Conservation (phyloP, 495 filamentous ascomycete species). For the Parmelia sp. region DNA sequence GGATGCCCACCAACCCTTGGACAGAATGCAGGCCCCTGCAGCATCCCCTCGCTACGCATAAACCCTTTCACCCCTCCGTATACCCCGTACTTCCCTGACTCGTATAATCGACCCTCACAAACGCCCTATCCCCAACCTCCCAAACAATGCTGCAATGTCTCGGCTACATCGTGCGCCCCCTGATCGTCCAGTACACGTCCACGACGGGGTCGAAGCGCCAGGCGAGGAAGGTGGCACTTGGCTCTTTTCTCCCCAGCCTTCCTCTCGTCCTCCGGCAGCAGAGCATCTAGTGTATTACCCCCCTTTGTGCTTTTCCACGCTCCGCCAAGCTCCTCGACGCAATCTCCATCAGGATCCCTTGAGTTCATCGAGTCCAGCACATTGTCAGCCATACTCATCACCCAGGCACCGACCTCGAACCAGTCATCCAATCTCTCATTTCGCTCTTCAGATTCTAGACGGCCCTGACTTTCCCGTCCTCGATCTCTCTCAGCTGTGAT, state of each 20-base stretch:
- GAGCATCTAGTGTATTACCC: slow-evolving; percentile 36
- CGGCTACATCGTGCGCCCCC: slow-evolving; percentile 82
- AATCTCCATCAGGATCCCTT: slow-evolving; percentile 43
- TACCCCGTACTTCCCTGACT: slow-evolving; percentile 24
- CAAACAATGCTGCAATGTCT: slow-evolving; percentile 68
- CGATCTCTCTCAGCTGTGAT: slow-evolving; percentile 41
- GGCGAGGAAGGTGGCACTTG: slow-evolving; percentile 70
- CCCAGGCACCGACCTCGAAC: slow-evolving; percentile 47
- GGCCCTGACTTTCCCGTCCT: slow-evolving; percentile 40
- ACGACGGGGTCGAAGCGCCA: slow-evolving; percentile 91
- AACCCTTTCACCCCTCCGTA: slow-evolving; percentile 17
- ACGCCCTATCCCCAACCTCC: slow-evolving; percentile 26
- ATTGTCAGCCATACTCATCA: slow-evolving; percentile 45
- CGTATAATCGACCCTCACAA: slow-evolving; percentile 25
- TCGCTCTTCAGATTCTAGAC: slow-evolving; percentile 47
- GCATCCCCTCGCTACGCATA: slow-evolving; percentile 8
- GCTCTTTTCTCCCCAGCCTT: slow-evolving; percentile 36
- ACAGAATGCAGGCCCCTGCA: no score
- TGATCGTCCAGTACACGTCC: slow-evolving; percentile 75
- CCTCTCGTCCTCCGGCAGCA: slow-evolving; percentile 45
- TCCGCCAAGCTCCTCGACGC: slow-evolving; percentile 37
- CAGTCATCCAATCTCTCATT: slow-evolving; percentile 47
- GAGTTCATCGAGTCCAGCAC: slow-evolving; percentile 48
- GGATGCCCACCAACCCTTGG: no score
- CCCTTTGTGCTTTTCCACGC: slow-evolving; percentile 35